Conservation (phyloP, 805 yeast species). For the Cyberlindnera japonica region DNA sequence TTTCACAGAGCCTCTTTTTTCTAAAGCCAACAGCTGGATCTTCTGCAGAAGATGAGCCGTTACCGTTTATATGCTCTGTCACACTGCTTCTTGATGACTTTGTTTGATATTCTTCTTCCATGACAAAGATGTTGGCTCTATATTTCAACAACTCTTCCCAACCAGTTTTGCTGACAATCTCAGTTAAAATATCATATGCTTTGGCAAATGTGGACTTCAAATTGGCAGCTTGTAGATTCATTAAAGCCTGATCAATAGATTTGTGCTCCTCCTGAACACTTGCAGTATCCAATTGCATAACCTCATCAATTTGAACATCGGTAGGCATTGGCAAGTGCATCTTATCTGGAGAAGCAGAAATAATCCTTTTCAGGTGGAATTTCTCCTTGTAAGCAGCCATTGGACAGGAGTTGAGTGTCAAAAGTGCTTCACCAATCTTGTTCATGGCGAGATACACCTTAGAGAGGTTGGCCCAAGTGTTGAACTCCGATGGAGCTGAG, state of each 20-base stretch:
- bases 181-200: conserved; percentile 59
- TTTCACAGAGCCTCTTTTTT: conserved; percentile 63
- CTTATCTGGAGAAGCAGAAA: conserved; percentile 47
- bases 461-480: conserved; percentile 68
- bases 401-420: conserved; percentile 76
- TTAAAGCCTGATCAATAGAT: conserved; percentile 56
- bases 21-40: conserved; percentile 42
- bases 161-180: conserved; percentile 62
- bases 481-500: conserved; percentile 70
- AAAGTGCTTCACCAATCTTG: conserved; percentile 67
- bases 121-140: conserved; percentile 63
- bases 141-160: conserved; percentile 65
- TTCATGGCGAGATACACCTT: conserved; percentile 58
- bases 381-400: conserved; percentile 69
- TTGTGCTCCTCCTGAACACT: conserved; percentile 65
- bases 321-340: conserved; percentile 74
- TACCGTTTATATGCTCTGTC: conserved; percentile 6
- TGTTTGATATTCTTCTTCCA: conserved; percentile 58
- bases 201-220: conserved; percentile 54
- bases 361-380: conserved; percentile 56
- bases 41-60: background rate
- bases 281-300: conserved; percentile 59
- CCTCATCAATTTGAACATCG: conserved; percentile 69
- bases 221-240: conserved; percentile 65
- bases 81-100: conserved; percentile 19